Conservation (phyloP, 129 eudicot species). For the Pulicaria dysenterica region DNA sequence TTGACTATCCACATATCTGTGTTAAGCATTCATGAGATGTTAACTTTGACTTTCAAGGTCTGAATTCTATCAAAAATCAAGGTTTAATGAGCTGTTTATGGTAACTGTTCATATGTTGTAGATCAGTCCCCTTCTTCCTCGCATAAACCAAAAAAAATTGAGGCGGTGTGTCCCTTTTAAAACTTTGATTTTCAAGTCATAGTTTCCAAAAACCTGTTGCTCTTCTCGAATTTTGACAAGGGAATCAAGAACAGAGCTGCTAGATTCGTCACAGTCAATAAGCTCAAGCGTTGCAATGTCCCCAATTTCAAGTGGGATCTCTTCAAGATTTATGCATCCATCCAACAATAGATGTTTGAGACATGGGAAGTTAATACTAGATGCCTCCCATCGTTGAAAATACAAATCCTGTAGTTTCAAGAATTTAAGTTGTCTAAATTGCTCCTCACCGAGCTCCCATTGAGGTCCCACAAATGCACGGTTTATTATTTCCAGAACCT, state of each 20-base stretch:
- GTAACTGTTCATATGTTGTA: too few relatives aligned
- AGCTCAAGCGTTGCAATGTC: constrained; percentile 28
- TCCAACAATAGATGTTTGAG: constrained; percentile 27
- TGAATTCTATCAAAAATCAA: too few relatives aligned
- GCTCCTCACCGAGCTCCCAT: constrained; percentile 35
- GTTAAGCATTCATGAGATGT: too few relatives aligned
- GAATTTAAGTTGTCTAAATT: constrained; percentile 35
- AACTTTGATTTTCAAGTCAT: constrained; percentile 18
- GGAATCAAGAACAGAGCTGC: constrained; percentile 1
- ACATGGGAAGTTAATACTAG: constrained; percentile 23
- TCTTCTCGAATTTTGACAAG: constrained; percentile 5
- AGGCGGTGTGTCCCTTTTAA: background rate
- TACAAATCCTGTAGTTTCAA: constrained; percentile 20
- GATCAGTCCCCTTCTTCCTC: too few relatives aligned
- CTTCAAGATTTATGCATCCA: constrained; percentile 23
- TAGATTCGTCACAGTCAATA: constrained; percentile 13
- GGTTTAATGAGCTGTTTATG: too few relatives aligned
- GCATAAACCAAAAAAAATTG: too few relatives aligned
- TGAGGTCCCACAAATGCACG: constrained; percentile 36
- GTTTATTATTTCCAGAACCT: constrained; percentile 37
- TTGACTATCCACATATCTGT: too few relatives aligned
- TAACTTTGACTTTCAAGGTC: too few relatives aligned
- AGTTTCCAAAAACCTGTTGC: constrained; percentile 22
- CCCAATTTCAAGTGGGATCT: constrained; percentile 31
- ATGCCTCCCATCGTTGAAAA: constrained; percentile 29